Percentiles rank a stretch among this genome's conserved stretches.
Evolutionary conservation across 1,139 yeast species (phyloP).

Genomic region (Yamadazyma oceani): DNA sequence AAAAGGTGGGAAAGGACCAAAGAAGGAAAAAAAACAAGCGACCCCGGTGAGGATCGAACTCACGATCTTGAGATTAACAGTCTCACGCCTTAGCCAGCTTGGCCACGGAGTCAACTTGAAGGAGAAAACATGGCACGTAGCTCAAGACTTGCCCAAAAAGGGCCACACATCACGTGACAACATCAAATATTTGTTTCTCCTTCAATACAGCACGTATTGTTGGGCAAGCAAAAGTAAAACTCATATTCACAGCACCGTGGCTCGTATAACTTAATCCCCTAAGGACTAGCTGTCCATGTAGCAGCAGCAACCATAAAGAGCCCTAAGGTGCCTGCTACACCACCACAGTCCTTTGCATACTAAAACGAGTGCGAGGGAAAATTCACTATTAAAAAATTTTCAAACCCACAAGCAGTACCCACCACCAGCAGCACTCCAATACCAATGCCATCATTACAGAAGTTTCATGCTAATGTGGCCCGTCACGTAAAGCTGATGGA

Average conservation of each 20-base stretch:
- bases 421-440: not conserved
- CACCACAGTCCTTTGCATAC: not conserved
- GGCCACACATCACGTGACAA: too few species aligned
- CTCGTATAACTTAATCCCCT: too few species aligned
- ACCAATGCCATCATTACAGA: conserved; percentile 44
- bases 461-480: conserved; percentile 45
- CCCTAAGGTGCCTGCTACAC: too few species aligned
- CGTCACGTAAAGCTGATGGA: conserved; percentile 48
- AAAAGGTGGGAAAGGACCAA: too few species aligned
- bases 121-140: not conserved
- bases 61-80: conserved; percentile 49
- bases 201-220: too few species aligned
- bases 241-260: too few species aligned
- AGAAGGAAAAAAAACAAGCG: conserved; percentile 17
- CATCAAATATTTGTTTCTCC: too few species aligned
- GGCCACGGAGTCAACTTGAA: conserved; percentile 47
- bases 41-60: conserved; percentile 47
- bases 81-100: conserved; percentile 56
- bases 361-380: not conserved
- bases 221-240: too few species aligned
- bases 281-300: too few species aligned
- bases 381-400: conserved; percentile 7
- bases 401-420: not conserved
- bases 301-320: too few species aligned
- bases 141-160: too few species aligned